Evolutionary conservation across 2,329 filamentous ascomycete genomes (phyloP), one percentile per base, ranked within the genome.

Genomic region (Hymenoscyphus fructigenus): DNA sequence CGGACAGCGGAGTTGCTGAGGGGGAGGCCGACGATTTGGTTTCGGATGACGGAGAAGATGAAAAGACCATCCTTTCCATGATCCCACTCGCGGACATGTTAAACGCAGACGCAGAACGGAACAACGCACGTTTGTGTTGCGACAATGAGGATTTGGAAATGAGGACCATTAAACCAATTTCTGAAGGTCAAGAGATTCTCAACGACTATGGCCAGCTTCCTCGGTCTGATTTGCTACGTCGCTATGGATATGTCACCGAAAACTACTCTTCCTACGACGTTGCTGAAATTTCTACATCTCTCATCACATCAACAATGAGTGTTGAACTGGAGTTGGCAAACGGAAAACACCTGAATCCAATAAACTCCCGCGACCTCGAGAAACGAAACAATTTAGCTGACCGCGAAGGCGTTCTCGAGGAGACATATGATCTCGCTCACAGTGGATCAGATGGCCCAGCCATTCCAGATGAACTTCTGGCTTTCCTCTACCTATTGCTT

Each of bases 71-170:
- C 47, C 88, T 90, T 70, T 88, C 85, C 56, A 88, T 91, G 86
- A 84, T 91, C 0, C 88, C 88, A 2, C 75, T 91, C 65, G 88
- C 88, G n/a, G 88, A 91, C 74, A 83, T 91, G 77, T 81, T 91
- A 23, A 91, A 91, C 71, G 88, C 88, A 4, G 86, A 91, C 74
- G 88, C 85, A 5, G 83, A 89, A 67, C 79, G 80, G 58, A 89
- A 89, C 71, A 91, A 91, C 71, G 85, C 84, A 67, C 74, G 79
- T 72, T 66, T 76, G 26, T 72, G 69, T 59, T 75, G 71, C 59
- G 72, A 76, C 38, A 72, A 71, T 15, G 72, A 75, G 61, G 70
- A 74, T 12, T 76, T 91, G n/a, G 82, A 85, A 62, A 90, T 91
- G 87, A 84, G 84, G 69, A 80, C 85, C 4, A 81, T 88, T 61